These are phyloP conservation scores for Bolboschoenus planiculmis DNA, from an alignment of 176 grass and related monocot species.

Conservation along the genomic window DNA sequence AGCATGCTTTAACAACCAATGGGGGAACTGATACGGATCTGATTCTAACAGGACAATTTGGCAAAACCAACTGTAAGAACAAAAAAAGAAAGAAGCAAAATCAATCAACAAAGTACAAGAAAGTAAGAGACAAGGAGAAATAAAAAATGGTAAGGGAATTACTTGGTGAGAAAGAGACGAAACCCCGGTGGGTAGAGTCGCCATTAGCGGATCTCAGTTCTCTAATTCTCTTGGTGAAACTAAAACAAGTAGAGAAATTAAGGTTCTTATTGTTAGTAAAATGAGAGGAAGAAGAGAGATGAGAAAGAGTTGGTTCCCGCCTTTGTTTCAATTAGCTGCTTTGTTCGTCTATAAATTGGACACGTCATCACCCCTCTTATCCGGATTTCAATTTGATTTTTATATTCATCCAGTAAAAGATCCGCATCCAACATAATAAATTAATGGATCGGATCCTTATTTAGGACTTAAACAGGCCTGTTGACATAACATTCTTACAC, in stretches of 20 bases:
- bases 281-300: constrained; percentile 11
- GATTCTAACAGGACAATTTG: constrained; percentile 19
- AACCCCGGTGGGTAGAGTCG: constrained; percentile 42
- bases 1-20: constrained; percentile 30
- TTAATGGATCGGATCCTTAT: neutral
- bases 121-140: neutral
- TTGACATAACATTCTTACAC: neutral
- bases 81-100: neutral
- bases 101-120: neutral
- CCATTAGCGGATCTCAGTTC: constrained; percentile 35
- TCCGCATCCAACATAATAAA: neutral
- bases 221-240: neutral
- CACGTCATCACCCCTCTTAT: constrained; percentile 9
- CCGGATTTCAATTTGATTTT: neutral
- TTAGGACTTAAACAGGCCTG: neutral
- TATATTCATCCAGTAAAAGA: neutral
- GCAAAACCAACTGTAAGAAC: constrained; percentile 37
- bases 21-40: constrained; percentile 26
- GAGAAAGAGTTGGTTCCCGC: constrained; percentile 17
- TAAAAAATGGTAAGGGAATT: neutral
- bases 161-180: constrained; percentile 59
- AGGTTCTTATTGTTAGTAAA: neutral
- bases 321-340: constrained; percentile 1
- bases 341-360: neutral
- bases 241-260: neutral